Evolutionary conservation across 169 alveolate genomes (phyloP), one percentile per base, ranked within the genome.

Genomic region (Toxoplasma gondii): DNA sequence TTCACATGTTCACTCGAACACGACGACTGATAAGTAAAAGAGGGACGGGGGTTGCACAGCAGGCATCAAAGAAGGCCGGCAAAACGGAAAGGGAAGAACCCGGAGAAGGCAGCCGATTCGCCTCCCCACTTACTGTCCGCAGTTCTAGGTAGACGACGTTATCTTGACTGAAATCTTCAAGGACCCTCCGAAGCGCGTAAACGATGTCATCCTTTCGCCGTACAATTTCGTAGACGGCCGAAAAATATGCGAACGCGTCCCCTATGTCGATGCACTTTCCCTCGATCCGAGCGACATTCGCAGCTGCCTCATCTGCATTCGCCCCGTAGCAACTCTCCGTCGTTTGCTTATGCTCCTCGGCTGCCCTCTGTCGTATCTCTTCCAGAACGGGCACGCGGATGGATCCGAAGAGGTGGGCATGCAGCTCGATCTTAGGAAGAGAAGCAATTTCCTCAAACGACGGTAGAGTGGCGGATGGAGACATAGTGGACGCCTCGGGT

Each of bases 381-480:
- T 38, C 44, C 29, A 88, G 54, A 19, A n/a, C 53, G 22, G 82
- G n/a, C 27, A 54, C 53, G 69, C 93, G 93, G 10, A 88, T 88
- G 53, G 86, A 58, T 24, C 93, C 93, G 39, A 88, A 88, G 38
- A 88, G 53, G 41, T 88, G 93, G 29, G 93, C 93, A 36, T 88
- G 93, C 54, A 88, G 84, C 39, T 88, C 93, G 34, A 88, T 84
- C 38, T 88, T 88, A 16, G 93, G 86, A 7, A 38, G 22, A n/a
- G 49, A 78, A 1, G 45, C 43, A n/a, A 78, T 78, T 1, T 9
- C 49, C 86, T 78, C 43, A 41, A 78, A n/a, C 45, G 86, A 78
- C 43, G 45, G 45, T 12, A 38, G 86, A 78, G 86, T 1, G n/a
- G 86, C 43, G 24, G 74, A 22, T 7, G 74, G 34, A 1, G 74